Evolutionary conservation across 2,329 filamentous ascomycete species (phyloP), one percentile per base, ranked within the genome.

Genomic region (Stylonectria norvegica): DNA sequence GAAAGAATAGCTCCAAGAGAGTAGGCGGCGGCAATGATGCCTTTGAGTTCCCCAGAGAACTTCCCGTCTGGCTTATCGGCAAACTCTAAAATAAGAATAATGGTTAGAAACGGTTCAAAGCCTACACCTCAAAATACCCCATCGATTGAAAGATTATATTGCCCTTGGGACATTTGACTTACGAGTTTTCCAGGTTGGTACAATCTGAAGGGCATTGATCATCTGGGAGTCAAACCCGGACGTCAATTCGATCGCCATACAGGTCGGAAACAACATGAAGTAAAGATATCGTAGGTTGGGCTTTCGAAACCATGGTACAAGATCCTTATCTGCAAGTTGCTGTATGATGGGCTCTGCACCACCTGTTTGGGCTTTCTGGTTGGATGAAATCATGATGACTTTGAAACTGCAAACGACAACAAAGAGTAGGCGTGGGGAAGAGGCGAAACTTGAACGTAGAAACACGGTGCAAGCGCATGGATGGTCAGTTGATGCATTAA

Each of bases 21-120:
- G 59, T 82, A 82, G 12, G 75, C 74, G 2, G 78, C 75, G 1
- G 72, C 71, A 22, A 82, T 70, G 38, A 82, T 72, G 1, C 79
- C 79, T 39, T 71, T 66, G 32, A 71, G 36, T 12, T 25, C 22
- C 7, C 22, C 22, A 25, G 22, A 25, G 14, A 30, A 15, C 8
- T 10, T 15, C 8, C 9, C 27, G 15, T 14, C 27, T 6, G 8
- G 9, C 27, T 6, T 9, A 30, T 30, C 14, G 27, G 8, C 27
- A 30, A 30, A 30, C 6, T 30, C 27, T 30, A 12, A 12, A 12
- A n/a, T n/a, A 12, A 25, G 22, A 12, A 12, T 25, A 25, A 25
- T 25, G 12, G 12, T 25, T 25, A 25, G 22, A 7, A 25, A 7
- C 12, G 22, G 22, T 25, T 12, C 22, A 25, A 25, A 25, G 22